A percentile compares a stretch with the other conserved stretches of the same genome.
Evolutionary conservation across 2,329 filamentous ascomycete genomes (phyloP).

Genomic region (Sporothrix humicola): DNA sequence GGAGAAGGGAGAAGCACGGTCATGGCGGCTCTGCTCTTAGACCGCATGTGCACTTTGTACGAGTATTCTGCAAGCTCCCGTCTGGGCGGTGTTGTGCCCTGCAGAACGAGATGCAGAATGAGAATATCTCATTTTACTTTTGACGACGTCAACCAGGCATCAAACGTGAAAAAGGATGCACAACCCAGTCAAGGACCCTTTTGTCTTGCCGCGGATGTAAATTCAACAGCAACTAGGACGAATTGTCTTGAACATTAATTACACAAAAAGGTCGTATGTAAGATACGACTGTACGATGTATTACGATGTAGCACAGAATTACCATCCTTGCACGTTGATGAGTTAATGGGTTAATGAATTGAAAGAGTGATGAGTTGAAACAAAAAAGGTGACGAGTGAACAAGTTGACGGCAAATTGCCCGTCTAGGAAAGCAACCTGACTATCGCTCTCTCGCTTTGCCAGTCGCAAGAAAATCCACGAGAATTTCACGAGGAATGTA

Average conservation of each 20-base stretch:
- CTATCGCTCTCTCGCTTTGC: slow-evolving; percentile 9
- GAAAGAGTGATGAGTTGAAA: too few species aligned
- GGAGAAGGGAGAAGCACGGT: neutral
- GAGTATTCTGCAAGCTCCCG: neutral
- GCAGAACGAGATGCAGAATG: slow-evolving; percentile 5
- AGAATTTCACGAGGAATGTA: neutral
- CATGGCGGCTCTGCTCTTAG: slow-evolving; percentile 22
- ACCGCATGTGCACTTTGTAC: neutral
- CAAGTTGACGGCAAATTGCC: slow-evolving; percentile 15
- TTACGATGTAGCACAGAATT: neutral
- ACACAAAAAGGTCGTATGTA: too few species aligned
- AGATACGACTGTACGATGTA: neutral
- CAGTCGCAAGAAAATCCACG: neutral
- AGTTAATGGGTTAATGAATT: too few species aligned
- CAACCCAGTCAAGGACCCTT: slow-evolving; percentile 7
- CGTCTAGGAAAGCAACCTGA: slow-evolving; percentile 10
- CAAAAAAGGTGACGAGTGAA: too few species aligned
- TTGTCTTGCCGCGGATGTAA: neutral
- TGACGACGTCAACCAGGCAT: neutral
- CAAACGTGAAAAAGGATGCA: slow-evolving; percentile 12
- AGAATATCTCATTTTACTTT: slow-evolving; percentile 9
- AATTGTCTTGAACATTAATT: too few species aligned
- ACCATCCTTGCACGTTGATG: neutral
- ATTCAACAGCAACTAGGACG: neutral
- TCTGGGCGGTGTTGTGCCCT: slow-evolving; percentile 14